These are phyloP conservation scores for Amaranthus cruentus DNA, from an alignment of 148 eudicot species.

Conservation along the genomic window DNA sequence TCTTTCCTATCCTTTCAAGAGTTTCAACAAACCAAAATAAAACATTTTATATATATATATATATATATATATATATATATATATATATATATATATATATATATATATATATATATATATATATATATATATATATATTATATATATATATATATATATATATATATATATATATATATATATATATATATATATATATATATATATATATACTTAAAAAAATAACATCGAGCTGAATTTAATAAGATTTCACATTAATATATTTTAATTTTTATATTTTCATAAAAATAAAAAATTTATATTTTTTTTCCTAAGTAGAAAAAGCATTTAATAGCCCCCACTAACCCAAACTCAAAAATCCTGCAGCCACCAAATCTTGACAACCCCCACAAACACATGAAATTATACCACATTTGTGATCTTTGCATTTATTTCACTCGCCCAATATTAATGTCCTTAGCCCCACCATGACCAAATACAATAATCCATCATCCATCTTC, in stretches of 20 bases:
- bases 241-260: too few relatives aligned
- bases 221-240: too few relatives aligned
- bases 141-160: too few relatives aligned
- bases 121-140: too few relatives aligned
- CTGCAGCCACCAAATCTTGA: slow-evolving; percentile 28
- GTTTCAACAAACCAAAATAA: too few relatives aligned
- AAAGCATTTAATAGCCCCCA: slow-evolving; percentile 22
- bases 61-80: too few relatives aligned
- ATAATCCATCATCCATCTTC: background rate
- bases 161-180: too few relatives aligned
- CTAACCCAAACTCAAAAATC: slow-evolving; percentile 9
- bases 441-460: slow-evolving; percentile 6
- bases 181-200: background rate
- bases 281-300: too few relatives aligned
- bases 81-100: background rate
- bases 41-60: too few relatives aligned
- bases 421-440: slow-evolving; percentile 24
- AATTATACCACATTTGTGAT: slow-evolving; percentile 7
- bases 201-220: background rate
- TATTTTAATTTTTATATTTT: too few relatives aligned
- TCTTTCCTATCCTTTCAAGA: too few relatives aligned
- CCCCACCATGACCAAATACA: slow-evolving; percentile 16
- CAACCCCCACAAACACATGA: slow-evolving; percentile 27
- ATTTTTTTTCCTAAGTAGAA: too few relatives aligned
- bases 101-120: background rate